Conservation (phyloP, 768 basidiomycete species). For the Mycena vitilis region DNA sequence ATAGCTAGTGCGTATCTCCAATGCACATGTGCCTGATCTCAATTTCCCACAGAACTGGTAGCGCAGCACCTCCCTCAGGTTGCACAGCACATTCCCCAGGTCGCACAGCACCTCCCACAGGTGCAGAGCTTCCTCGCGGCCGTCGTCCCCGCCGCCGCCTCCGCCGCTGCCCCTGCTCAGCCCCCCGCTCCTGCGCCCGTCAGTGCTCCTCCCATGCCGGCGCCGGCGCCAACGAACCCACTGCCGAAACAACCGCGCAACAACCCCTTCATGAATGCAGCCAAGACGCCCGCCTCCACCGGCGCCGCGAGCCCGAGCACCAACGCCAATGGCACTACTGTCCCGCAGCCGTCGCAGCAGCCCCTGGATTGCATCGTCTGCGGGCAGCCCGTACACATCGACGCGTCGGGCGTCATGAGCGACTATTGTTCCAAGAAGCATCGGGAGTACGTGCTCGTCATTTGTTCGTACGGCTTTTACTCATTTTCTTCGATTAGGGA, state of each 20-base stretch:
- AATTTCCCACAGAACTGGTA: slow-evolving; percentile 50
- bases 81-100: slow-evolving; percentile 56
- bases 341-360: slow-evolving; percentile 48
- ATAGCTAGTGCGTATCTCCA: slow-evolving; percentile 47
- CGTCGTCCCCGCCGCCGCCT: slow-evolving; percentile 9
- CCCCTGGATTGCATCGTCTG: slow-evolving; percentile 65
- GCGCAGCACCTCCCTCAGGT: slow-evolving; percentile 61
- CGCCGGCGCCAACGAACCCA: slow-evolving; percentile 15
- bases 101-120: slow-evolving; percentile 57
- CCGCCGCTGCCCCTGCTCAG: slow-evolving; percentile 12
- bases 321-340: slow-evolving; percentile 34
- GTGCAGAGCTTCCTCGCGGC: slow-evolving; percentile 52
- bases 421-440: slow-evolving; percentile 72
- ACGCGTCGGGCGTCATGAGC: slow-evolving; percentile 62
- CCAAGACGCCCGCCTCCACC: slow-evolving; percentile 35
- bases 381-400: slow-evolving; percentile 65
- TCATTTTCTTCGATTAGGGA: slow-evolving; percentile 52
- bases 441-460: slow-evolving; percentile 63
- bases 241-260: slow-evolving; percentile 28
- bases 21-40: neutral
- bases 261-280: slow-evolving; percentile 34
- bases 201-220: slow-evolving; percentile 5
- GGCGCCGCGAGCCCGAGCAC: slow-evolving; percentile 47
- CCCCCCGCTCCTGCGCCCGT: slow-evolving; percentile 16
- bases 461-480: neutral